phyloP scores from a whole-genome alignment of 2,329 filamentous ascomycete genomes.

The Cryphonectria carpinicola region DNA sequence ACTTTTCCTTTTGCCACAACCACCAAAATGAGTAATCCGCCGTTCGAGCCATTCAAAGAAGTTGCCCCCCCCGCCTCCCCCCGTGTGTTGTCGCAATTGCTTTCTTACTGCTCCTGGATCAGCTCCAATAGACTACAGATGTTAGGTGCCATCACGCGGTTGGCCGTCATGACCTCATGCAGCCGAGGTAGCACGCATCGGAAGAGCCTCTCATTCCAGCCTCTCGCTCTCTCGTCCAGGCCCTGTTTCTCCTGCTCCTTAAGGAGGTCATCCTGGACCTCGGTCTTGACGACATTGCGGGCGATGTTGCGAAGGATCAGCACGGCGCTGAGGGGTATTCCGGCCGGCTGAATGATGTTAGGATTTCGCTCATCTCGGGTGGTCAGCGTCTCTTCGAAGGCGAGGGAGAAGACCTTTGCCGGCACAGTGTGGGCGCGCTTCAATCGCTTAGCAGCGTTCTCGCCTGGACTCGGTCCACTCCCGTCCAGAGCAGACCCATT shows the following conservation, averaged over 20 bases:
- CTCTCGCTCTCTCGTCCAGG: conserved; percentile 46
- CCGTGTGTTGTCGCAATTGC: not conserved
- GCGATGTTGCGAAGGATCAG: conserved; percentile 81
- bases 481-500: conserved; percentile 32
- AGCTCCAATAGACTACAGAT: conserved; percentile 41
- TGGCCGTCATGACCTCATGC: conserved; percentile 73
- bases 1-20: conserved; percentile 4
- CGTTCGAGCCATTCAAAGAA: too few relatives aligned
- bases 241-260: conserved; percentile 52
- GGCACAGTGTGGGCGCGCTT: conserved; percentile 55
- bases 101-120: conserved; percentile 31
- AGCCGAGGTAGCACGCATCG: conserved; percentile 66
- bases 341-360: conserved; percentile 67
- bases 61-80: not conserved
- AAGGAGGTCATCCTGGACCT: conserved; percentile 58
- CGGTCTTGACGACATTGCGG: conserved; percentile 65
- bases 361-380: conserved; percentile 62
- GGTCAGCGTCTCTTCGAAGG: conserved; percentile 60
- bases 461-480: conserved; percentile 18
- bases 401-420: conserved; percentile 58
- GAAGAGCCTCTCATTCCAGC: conserved; percentile 72
- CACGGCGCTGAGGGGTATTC: conserved; percentile 77
- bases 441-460: conserved; percentile 38
- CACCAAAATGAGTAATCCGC: not conserved
- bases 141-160: conserved; percentile 56